Base-by-base conservation (phyloP, 495 filamentous ascomycete species). In the Aspergillus sclerotioniger region DNA sequence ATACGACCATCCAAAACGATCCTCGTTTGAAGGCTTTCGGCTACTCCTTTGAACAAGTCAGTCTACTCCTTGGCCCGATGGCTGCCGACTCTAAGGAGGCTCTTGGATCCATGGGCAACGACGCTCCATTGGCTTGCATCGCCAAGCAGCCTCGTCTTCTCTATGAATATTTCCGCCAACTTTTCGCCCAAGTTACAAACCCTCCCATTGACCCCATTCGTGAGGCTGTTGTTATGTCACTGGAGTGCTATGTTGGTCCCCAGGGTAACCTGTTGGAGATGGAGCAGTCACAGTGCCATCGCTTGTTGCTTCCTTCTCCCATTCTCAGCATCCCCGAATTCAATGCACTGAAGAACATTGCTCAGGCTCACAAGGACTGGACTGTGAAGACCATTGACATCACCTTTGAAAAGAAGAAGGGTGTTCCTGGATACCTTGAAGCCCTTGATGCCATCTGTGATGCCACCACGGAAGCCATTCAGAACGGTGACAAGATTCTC, bases 51-150 rank as follows among this genome's bases (percentile, higher is more conserved):
- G 94, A 99, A 74, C 94, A 99, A 71, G 90, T 99, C 70, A 95
- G 88, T 71, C 75, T 99, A 70, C 79, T 99, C 9, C 83, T 99
- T 28, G 95, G 88, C 19, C 94, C 94, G 8, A 99, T 99, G 94
- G 94, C 92, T 56, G 92, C 93, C 28, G 94, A 99, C 62, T 96
- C 96, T 48, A 99, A 99, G 77, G 94, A 99, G 74, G 95, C 94
- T n/a, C 82, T 99, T 28, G 94, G 94, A 33, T 99, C 94, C 54
- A 99, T 99, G 94, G 94, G 94, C 63, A 99, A 99, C 71, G 94
- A 99, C 80, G 91, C 91, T 39, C 94, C 94, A 15, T 76, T 99
- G 62, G 94, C 94, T 28, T 97, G 92, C 72, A 82, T 99, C 61
- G 88, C 94, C 29, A 82, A 87, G 49, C 89, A 94, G 54, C 93